Evolutionary conservation across 2,329 filamentous ascomycete genomes (phyloP), one percentile per base, ranked within the genome.

Genomic region (Xylaria sp.): DNA sequence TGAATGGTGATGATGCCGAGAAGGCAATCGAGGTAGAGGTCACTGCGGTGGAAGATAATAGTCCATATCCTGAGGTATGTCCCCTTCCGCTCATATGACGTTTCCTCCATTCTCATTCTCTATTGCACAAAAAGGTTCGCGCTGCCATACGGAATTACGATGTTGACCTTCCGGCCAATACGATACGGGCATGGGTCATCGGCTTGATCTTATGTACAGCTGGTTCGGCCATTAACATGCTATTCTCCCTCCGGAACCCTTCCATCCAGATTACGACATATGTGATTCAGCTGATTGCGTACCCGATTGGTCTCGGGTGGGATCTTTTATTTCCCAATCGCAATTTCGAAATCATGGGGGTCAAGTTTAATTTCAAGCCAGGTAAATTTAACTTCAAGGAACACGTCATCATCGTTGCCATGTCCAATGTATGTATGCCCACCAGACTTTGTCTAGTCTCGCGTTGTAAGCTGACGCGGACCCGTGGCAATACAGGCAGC

Each of bases 361-460:
- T 77, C 23, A 78, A 73, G n/a, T 80, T 79, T 67, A 81, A 79
- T 60, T 75, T 82, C 58, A 83, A 82, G n/a, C 73, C 81, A 0
- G 79, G 80, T 18, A 80, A 77, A 9, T 83, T 83, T 53, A 77
- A 77, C 66, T 74, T 76, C 50, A 77, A 82, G 63, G 82, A 83
- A 67, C 81, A 83, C 69, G 75, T 79, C 58, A 70, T 82, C 25
- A 80, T 82, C 25, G 87, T 88, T 27, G 85, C 88, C 76, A 90
- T 90, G 88, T 88, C 87, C 1, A 89, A 89, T 76, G 87, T 88
- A 89, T 77, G 87, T 88, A 73, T 80, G 86, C 78, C 25, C 10
- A 21, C 27, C n/a, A 4, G 3, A 12, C 18, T 48, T 37, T 23
- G 23, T n/a, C 29, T 35, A 12, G 2, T 9, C 44, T 40, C 37